Evolutionary conservation across 371 early-diverging fungal species (phyloP), one percentile per base, ranked within the genome.

Genomic region (Zychaea mexicana): DNA sequence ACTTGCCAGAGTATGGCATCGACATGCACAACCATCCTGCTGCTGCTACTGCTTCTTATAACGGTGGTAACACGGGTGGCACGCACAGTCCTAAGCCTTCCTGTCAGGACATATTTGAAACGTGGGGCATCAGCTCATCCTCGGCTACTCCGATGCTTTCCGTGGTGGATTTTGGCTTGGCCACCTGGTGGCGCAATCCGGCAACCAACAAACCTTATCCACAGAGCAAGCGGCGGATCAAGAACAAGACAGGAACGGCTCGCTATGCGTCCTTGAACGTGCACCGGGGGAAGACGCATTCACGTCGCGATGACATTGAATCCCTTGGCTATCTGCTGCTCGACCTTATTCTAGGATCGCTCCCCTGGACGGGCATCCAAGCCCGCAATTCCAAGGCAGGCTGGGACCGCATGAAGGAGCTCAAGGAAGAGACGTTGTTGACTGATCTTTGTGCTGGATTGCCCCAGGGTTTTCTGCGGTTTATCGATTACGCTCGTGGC

Each of bases 401-500:
- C 2, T 88, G 88, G 88, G 85, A 85, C 49, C 79, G 79, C n/a
- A 82, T 88, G 78, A 63, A 70, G 8, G 68, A 70, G 31, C 75
- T 85, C 47, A 88, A 88, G 42, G 79, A 84, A 65, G 82, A 79
- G 2, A 82, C 75, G 1, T 66, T 70, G 1, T 65, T 87, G 13
- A 70, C 74, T 28, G 85, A 85, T 28, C 58, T 88, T 17, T 87
- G 85, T 63, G 74, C 78, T 7, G 88, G 87, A 2, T 59, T 83
- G 28, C 87, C 87, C 2, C 60, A 45, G 22, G 88, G 84, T 0
- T 76, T 88, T 24, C 63, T 85, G 70, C 86, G 80, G 17, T 87
- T 79, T 62, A 78, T 88, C 31, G 80, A 82, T 1, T 98, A 98
- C 69, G 87, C 92, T 2, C 80, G 97, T 56, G 78, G 80, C 38